These are phyloP conservation scores for Zygoascus tannicola DNA, from an alignment of 805 yeast genomes.

Conservation along the genomic window DNA sequence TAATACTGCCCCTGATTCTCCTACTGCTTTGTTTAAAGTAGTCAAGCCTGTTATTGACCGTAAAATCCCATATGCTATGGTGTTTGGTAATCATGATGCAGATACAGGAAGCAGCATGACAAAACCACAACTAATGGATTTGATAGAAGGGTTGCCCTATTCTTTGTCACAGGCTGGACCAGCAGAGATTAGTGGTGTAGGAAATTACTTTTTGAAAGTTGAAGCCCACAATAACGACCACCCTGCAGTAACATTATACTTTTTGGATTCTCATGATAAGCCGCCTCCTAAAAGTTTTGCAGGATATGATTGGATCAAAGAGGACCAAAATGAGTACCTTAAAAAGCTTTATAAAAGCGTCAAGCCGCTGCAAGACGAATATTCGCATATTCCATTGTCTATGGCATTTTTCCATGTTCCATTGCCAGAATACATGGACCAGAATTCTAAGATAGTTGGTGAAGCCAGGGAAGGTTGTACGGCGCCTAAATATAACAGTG, in stretches of 20 bases:
- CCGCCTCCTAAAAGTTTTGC: conserved; percentile 44
- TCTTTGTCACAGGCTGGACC: conserved; percentile 59
- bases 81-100: conserved; percentile 91
- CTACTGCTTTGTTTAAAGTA: conserved; percentile 71
- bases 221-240: conserved; percentile 31
- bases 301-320: conserved; percentile 83
- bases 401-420: conserved; percentile 97
- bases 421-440: conserved; percentile 65
- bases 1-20: conserved; percentile 65
- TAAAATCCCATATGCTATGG: conserved; percentile 73
- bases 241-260: conserved; percentile 52
- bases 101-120: conserved; percentile 52
- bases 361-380: conserved; percentile 25
- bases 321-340: conserved; percentile 54
- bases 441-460: conserved; percentile 45
- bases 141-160: conserved; percentile 54
- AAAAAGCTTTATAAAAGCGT: conserved; percentile 29
- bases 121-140: conserved; percentile 50
- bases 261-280: conserved; percentile 78
- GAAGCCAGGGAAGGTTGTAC: conserved; percentile 60
- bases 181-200: conserved; percentile 62
- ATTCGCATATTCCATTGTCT: conserved; percentile 42
- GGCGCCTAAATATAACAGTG: conserved; percentile 64
- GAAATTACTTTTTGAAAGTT: conserved; percentile 61
- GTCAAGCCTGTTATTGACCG: conserved; percentile 57